Conservation (phyloP, 2,329 filamentous ascomycete species). For the Phialocephala sp. region DNA sequence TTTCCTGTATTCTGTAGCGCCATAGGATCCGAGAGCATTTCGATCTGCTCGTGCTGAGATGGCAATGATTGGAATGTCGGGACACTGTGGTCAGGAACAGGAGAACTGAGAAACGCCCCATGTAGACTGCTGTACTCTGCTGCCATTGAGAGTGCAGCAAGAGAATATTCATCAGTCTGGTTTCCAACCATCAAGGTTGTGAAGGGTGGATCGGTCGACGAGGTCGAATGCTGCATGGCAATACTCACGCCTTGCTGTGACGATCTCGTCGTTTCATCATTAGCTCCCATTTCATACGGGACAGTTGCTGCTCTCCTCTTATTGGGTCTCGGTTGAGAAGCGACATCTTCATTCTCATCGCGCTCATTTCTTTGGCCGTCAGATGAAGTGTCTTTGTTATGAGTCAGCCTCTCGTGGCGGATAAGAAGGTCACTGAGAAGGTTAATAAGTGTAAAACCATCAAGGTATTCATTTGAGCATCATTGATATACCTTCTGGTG, state of each 20-base stretch:
- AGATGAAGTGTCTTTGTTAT: conserved; percentile 40
- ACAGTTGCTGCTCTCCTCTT: conserved; percentile 16
- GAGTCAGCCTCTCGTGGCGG: conserved; percentile 68
- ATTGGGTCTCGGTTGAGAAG: not conserved
- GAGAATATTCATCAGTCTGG: conserved; percentile 22
- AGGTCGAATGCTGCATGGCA: not conserved
- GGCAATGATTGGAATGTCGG: not conserved
- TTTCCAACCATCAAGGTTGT: conserved; percentile 7
- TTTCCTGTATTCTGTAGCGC: conserved; percentile 1
- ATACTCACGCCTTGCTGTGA: not conserved
- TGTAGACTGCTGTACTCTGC: conserved; percentile 21
- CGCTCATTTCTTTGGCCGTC: conserved; percentile 2
- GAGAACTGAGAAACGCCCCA: conserved; percentile 4
- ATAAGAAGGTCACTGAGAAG: conserved; percentile 68
- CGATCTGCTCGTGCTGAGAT: conserved; percentile 7
- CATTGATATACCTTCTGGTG: conserved; percentile 60
- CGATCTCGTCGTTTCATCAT: not conserved
- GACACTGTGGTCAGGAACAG: not conserved
- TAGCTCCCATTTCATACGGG: not conserved
- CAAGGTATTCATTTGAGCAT: not conserved
- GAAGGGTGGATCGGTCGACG: not conserved
- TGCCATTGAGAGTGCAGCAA: conserved; percentile 20
- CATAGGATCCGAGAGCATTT: not conserved
- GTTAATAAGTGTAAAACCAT: conserved; percentile 31
- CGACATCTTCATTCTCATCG: not conserved